Percentiles rank a stretch among this genome's conserved stretches.
These are phyloP conservation scores for Xerocomus nothofagi DNA, from an alignment of 1,284 basidiomycete species.

Conservation along the genomic window DNA sequence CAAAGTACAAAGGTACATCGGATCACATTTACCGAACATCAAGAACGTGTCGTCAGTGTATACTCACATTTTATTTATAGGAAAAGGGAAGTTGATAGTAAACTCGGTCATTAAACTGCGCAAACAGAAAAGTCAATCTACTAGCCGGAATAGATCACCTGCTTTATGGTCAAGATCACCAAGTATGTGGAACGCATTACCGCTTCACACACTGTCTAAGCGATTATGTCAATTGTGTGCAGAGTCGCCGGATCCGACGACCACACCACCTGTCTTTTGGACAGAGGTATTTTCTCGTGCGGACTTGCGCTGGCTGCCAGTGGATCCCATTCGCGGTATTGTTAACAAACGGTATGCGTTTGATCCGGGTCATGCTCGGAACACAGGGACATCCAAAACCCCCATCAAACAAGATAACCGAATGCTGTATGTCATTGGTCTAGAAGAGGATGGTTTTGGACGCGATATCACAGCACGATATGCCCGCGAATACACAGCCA, in stretches of 20 bases:
- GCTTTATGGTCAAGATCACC: slow-evolving; percentile 12
- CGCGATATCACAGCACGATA: slow-evolving; percentile 77
- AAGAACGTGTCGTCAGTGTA: not conserved
- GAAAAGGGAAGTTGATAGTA: slow-evolving; percentile 55
- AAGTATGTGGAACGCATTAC: slow-evolving; percentile 23
- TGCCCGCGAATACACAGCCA: slow-evolving; percentile 81
- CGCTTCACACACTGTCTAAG: slow-evolving; percentile 15
- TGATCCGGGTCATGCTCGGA: slow-evolving; percentile 60
- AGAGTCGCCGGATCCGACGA: slow-evolving; percentile 51
- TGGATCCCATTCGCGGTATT: slow-evolving; percentile 83
- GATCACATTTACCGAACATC: slow-evolving; percentile 6
- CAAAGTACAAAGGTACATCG: slow-evolving; percentile 31
- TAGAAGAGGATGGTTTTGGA: slow-evolving; percentile 87
- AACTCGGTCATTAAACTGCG: slow-evolving; percentile 56
- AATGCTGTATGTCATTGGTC: slow-evolving; percentile 91
- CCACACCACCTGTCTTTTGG: slow-evolving; percentile 92
- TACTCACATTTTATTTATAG: slow-evolving; percentile 26
- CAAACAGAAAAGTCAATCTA: slow-evolving; percentile 49
- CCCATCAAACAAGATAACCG: slow-evolving; percentile 64
- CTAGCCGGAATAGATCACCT: slow-evolving; percentile 20
- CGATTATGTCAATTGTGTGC: slow-evolving; percentile 24
- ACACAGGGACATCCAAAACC: slow-evolving; percentile 21
- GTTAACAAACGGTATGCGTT: slow-evolving; percentile 83
- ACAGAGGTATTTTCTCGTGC: slow-evolving; percentile 95
- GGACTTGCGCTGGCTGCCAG: slow-evolving; percentile 89